phyloP scores from a whole-genome alignment of 129 eudicot genomes.

The Scalesia atractyloides region DNA sequence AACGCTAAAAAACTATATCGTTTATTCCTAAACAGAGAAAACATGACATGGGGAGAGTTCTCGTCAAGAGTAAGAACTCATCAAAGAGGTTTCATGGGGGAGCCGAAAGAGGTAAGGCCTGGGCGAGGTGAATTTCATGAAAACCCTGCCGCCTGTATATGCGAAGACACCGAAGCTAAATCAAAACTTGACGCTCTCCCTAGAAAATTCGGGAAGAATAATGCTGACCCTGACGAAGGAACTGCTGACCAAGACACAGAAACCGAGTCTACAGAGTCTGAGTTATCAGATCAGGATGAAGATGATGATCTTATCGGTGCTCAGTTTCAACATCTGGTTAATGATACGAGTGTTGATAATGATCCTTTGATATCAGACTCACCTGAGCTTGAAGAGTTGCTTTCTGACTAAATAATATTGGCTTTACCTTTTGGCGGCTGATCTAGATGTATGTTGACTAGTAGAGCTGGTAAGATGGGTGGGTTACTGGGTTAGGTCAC shows the following conservation, averaged over 20 bases:
- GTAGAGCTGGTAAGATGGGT: conserved; percentile 25
- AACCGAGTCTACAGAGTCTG: conserved; percentile 65
- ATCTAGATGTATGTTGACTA: conserved; percentile 12
- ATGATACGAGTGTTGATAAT: conserved; percentile 58
- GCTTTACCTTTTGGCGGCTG: conserved; percentile 13
- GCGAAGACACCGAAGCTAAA: conserved; percentile 66
- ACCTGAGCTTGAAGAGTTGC: conserved; percentile 86
- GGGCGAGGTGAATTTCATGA: conserved; percentile 91
- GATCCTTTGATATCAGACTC: conserved; percentile 60
- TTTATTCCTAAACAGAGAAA: conserved; percentile 59
- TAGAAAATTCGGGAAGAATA: conserved; percentile 48
- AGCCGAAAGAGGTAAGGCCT: conserved; percentile 74
- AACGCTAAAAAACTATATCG: conserved; percentile 69
- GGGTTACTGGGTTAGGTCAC: background rate
- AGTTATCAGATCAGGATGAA: conserved; percentile 69
- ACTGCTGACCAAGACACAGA: conserved; percentile 52
- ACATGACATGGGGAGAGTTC: conserved; percentile 83
- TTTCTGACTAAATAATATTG: conserved; percentile 55
- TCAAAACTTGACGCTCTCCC: conserved; percentile 41
- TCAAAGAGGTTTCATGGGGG: conserved; percentile 92
- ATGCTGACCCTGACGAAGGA: conserved; percentile 28
- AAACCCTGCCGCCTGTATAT: conserved; percentile 75
- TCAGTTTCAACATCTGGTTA: conserved; percentile 37
- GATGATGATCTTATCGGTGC: conserved; percentile 59
- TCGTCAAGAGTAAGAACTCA: conserved; percentile 52